These are phyloP conservation scores for Oryza brachyantha DNA, from an alignment of 176 grass and related monocot genomes.

Conservation along the genomic window DNA sequence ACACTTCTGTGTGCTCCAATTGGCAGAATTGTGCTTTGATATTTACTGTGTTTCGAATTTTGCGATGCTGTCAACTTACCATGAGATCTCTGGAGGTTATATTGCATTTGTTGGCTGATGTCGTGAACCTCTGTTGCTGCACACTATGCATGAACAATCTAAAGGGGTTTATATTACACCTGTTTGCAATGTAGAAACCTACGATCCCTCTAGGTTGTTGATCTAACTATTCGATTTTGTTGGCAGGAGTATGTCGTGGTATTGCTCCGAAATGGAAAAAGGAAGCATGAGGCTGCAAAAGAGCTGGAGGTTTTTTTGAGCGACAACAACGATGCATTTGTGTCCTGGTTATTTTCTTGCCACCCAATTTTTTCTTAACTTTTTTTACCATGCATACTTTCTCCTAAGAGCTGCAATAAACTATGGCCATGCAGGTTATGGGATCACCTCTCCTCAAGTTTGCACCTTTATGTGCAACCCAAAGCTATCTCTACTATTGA, in stretches of 20 bases:
- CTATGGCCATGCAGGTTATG: constrained; percentile 63
- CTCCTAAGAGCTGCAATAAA: not conserved
- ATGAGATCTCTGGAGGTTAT: not conserved
- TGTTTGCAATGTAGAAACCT: not conserved
- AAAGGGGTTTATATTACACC: not conserved
- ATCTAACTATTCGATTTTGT: constrained; percentile 7
- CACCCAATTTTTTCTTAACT: not conserved
- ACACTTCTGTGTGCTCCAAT: not conserved
- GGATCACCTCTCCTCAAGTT: constrained; percentile 87
- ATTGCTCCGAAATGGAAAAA: constrained; percentile 79
- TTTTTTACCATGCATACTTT: not conserved
- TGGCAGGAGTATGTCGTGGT: constrained; percentile 83
- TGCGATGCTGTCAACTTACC: not conserved
- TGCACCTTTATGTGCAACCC: constrained; percentile 66
- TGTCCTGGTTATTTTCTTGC: constrained; percentile 66
- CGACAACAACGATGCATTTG: constrained; percentile 66
- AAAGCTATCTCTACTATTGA: constrained; percentile 37
- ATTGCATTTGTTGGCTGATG: not conserved
- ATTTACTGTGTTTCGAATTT: not conserved
- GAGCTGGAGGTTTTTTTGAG: constrained; percentile 81
- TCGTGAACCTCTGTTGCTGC: not conserved
- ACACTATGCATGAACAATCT: not conserved
- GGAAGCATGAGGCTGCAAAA: constrained; percentile 57
- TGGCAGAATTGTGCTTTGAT: not conserved
- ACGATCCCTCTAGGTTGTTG: not conserved